phyloP scores from a whole-genome alignment of 139 green algal genomes.

The Tetradesmus lagerheimii region DNA sequence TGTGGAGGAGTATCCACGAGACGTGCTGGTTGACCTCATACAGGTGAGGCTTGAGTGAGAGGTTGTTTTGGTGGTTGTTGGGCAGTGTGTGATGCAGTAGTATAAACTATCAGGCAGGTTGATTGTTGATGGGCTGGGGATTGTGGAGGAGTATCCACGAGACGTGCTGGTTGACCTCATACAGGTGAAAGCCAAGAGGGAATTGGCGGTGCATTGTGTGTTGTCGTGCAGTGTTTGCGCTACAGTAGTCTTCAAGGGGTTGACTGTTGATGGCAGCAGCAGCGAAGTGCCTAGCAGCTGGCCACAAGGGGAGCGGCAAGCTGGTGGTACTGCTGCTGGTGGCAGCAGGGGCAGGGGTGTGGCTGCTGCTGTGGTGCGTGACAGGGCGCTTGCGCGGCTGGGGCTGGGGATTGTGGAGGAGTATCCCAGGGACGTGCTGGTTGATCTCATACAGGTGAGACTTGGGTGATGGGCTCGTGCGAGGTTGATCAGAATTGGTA shows the following conservation, averaged over 20 bases:
- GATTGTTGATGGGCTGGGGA: no score
- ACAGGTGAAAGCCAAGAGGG: slow-evolving; percentile 74
- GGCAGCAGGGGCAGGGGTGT: slow-evolving; percentile 9
- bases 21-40: slow-evolving; percentile 77
- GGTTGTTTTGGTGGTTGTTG: no score
- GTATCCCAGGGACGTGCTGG: slow-evolving; percentile 68
- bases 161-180: slow-evolving; percentile 77
- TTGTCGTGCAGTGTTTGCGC: no score
- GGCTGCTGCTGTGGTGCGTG: slow-evolving; percentile 62
- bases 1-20: slow-evolving; percentile 68
- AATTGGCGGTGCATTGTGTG: no score
- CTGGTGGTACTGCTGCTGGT: neutral
- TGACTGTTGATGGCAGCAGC: no score
- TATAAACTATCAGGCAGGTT: no score
- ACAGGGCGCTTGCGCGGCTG: slow-evolving; percentile 75
- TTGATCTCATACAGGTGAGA: slow-evolving; percentile 78
- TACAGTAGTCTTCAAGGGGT: slow-evolving; percentile 1
- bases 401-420: slow-evolving; percentile 70
- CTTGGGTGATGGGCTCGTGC: no score
- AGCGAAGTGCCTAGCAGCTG: neutral
- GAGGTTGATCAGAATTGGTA: no score
- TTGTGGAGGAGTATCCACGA: slow-evolving; percentile 66
- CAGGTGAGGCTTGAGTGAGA: no score
- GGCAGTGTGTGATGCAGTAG: no score
- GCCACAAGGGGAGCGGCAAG: neutral